Conservation (phyloP, 768 basidiomycete genomes). For the Russula olivacea region DNA sequence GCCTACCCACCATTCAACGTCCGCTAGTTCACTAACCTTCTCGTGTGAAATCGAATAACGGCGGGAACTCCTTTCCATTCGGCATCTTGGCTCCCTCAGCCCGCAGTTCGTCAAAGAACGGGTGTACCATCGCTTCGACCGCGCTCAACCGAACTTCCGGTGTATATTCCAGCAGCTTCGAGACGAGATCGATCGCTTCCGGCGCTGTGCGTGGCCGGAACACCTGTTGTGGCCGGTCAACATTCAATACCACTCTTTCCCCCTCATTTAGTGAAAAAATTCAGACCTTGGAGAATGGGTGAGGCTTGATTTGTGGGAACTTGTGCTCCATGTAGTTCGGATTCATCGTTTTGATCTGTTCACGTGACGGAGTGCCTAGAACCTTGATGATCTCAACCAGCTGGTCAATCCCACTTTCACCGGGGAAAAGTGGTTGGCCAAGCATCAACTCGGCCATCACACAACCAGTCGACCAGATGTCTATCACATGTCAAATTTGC, state of each 20-base stretch:
- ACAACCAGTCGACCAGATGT: slow-evolving; percentile 99
- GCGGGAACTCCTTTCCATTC: slow-evolving; percentile 93
- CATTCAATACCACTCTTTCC: slow-evolving; percentile 21
- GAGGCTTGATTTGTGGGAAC: slow-evolving; percentile 99
- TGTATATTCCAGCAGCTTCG: slow-evolving; percentile 96
- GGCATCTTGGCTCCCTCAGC: slow-evolving; percentile 91
- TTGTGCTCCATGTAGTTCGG: slow-evolving; percentile 99
- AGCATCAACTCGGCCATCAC: slow-evolving; percentile 99
- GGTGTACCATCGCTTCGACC: slow-evolving; percentile 86
- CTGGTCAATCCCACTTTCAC: slow-evolving; percentile 98
- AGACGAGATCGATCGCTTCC: slow-evolving; percentile 94
- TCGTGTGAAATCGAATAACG: slow-evolving; percentile 90
- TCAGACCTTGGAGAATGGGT: slow-evolving; percentile 90
- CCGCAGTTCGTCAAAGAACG: slow-evolving; percentile 96
- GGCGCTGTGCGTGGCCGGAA: slow-evolving; percentile 96
- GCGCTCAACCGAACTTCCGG: slow-evolving; percentile 87
- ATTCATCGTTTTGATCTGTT: slow-evolving; percentile 99
- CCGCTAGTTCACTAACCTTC: slow-evolving; percentile 62
- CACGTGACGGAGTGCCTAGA: slow-evolving; percentile 93
- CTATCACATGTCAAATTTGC: slow-evolving; percentile 36
- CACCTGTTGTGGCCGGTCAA: slow-evolving; percentile 48
- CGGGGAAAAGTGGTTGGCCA: slow-evolving; percentile 97
- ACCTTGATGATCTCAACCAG: slow-evolving; percentile 99
- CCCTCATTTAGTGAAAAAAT: slow-evolving; percentile 9
- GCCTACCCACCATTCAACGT: neutral